Percentiles rank a stretch among this genome's conserved stretches.
Evolutionary conservation across 805 yeast species (phyloP).

Genomic region (Brettanomyces custersianus): DNA sequence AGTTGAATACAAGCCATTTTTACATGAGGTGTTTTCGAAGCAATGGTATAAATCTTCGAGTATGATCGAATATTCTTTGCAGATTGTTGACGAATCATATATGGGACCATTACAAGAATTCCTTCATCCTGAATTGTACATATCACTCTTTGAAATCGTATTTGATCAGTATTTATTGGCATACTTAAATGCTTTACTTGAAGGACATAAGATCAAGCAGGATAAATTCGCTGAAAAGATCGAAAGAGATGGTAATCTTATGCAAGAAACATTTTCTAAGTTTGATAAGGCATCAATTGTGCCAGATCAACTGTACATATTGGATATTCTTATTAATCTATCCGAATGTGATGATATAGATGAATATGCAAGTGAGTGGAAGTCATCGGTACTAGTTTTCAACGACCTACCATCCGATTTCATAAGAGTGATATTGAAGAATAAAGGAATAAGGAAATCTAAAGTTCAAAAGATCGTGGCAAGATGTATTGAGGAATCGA

Average conservation of each 20-base stretch:
- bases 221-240: constrained; percentile 36
- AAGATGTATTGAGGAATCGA: not conserved
- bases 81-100: constrained; percentile 20
- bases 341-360: constrained; percentile 36
- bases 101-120: constrained; percentile 21
- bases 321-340: constrained; percentile 55
- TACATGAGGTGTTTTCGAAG: constrained; percentile 18
- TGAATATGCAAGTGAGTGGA: constrained; percentile 33
- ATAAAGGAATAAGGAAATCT: constrained; percentile 28
- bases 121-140: constrained; percentile 21
- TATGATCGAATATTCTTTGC: constrained; percentile 17
- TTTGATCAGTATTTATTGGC: constrained; percentile 32
- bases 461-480: constrained; percentile 6
- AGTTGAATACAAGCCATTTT: constrained; percentile 16
- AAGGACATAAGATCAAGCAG: constrained; percentile 18
- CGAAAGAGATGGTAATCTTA: constrained; percentile 49
- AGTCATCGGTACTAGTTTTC: constrained; percentile 49
- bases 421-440: constrained; percentile 51
- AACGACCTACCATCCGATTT: constrained; percentile 73
- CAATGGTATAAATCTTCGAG: constrained; percentile 23
- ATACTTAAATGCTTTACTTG: constrained; percentile 20
- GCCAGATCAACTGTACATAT: constrained; percentile 26
- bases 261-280: constrained; percentile 44
- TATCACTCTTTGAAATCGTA: constrained; percentile 22
- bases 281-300: constrained; percentile 21